Conservation (phyloP, 2,329 filamentous ascomycete species). For the Talaromyces sp. region DNA sequence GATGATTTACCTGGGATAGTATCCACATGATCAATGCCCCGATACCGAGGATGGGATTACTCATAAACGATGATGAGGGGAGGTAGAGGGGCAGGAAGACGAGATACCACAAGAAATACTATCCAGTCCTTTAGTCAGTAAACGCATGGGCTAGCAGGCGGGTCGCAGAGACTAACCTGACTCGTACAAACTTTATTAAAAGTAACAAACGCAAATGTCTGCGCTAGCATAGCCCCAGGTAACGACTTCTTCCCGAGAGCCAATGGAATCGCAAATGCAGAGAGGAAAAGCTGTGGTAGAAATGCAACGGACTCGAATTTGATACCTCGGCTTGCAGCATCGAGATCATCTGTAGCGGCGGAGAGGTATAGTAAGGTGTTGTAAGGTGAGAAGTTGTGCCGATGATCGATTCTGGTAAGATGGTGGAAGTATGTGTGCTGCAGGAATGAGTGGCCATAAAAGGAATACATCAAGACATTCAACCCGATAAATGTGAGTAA, state of each 20-base stretch:
- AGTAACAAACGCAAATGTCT: constrained; percentile 94
- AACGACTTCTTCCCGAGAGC: constrained; percentile 77
- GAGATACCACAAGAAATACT: constrained; percentile 99
- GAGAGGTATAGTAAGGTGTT: constrained; percentile 86
- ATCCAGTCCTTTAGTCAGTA: neutral
- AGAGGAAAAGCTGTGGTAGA: constrained; percentile 78
- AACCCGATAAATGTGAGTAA: constrained; percentile 69
- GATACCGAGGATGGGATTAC: constrained; percentile 59
- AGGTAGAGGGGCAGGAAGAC: constrained; percentile 90
- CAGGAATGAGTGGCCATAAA: constrained; percentile 77
- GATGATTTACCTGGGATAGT: constrained; percentile 55
- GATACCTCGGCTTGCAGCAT: constrained; percentile 22
- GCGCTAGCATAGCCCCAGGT: constrained; percentile 79
- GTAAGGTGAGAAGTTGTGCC: constrained; percentile 98
- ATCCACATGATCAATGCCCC: constrained; percentile 71
- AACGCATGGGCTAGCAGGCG: too few species aligned
- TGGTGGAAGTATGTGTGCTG: constrained; percentile 92
- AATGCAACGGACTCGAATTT: constrained; percentile 79
- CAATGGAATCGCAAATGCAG: constrained; percentile 71
- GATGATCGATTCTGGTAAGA: constrained; percentile 86
- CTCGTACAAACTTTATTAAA: constrained; percentile 99
- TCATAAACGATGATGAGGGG: constrained; percentile 70
- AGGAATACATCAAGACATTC: constrained; percentile 73
- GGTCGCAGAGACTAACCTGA: constrained; percentile 60
- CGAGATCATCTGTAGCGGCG: constrained; percentile 56